Evolutionary conservation across 768 basidiomycete genomes (phyloP).

Genomic region (Naganishia onofrii): DNA sequence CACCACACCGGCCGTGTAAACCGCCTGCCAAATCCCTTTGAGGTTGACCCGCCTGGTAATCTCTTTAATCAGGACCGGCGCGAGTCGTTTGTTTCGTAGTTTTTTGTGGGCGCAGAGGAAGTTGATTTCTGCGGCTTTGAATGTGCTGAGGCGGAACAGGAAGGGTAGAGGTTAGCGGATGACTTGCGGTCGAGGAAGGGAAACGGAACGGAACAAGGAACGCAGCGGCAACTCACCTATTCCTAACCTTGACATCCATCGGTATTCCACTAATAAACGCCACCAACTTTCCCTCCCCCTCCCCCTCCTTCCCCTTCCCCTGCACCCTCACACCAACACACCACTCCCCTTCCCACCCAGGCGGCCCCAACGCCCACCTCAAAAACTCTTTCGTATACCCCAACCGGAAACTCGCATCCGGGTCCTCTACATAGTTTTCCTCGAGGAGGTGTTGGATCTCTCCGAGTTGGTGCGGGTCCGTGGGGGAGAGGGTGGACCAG

Average conservation of each 20-base stretch:
- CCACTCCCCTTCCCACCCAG: slow-evolving; percentile 91
- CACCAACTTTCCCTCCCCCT: slow-evolving; percentile 69
- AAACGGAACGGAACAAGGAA: background rate
- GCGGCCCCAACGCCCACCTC: slow-evolving; percentile 89
- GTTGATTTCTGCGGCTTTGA: slow-evolving; percentile 86
- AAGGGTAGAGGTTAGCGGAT: no score
- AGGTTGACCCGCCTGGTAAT: slow-evolving; percentile 89
- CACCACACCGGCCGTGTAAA: slow-evolving; percentile 91
- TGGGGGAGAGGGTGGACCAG: slow-evolving; percentile 80
- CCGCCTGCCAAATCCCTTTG: slow-evolving; percentile 88
- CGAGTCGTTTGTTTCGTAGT: slow-evolving; percentile 85
- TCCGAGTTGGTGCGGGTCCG: slow-evolving; percentile 70
- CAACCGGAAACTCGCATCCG: slow-evolving; percentile 93
- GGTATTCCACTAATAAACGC: slow-evolving; percentile 96
- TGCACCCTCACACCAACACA: slow-evolving; percentile 90
- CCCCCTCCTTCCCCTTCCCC: slow-evolving; percentile 63
- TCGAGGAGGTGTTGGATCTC: slow-evolving; percentile 91
- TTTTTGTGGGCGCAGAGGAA: slow-evolving; percentile 98
- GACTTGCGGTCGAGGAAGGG: background rate
- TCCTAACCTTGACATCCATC: slow-evolving; percentile 75
- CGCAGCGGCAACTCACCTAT: slow-evolving; percentile 61
- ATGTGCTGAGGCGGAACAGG: no score
- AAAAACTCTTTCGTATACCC: slow-evolving; percentile 93
- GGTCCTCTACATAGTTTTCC: slow-evolving; percentile 93
- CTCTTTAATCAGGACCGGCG: slow-evolving; percentile 96